Percentiles rank a stretch among this genome's conserved stretches.
phyloP scores from a whole-genome alignment of 1,284 basidiomycete species.

The Trichosporon faecale region DNA sequence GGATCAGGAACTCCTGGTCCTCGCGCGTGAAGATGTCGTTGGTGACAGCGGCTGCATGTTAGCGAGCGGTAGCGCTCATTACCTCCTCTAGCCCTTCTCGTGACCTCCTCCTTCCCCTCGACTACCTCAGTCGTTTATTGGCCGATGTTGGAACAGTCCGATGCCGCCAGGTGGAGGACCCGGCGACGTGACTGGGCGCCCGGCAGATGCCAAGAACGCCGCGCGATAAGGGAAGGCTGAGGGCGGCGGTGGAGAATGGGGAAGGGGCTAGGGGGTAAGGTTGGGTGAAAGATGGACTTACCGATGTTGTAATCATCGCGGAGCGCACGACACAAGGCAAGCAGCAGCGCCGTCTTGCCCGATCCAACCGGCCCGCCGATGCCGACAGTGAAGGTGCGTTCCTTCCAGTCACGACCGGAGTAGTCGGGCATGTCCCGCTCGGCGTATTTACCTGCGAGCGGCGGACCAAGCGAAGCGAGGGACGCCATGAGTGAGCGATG shows the following conservation, averaged over 20 bases:
- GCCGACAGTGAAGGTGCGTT: slow-evolving; percentile 93
- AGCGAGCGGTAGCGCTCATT: no score
- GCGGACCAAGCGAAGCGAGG: not conserved
- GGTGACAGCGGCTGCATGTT: slow-evolving; percentile 72
- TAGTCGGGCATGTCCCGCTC: slow-evolving; percentile 93
- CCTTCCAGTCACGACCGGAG: slow-evolving; percentile 75
- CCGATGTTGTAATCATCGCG: slow-evolving; percentile 86
- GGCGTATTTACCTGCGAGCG: slow-evolving; percentile 75
- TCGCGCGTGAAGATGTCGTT: slow-evolving; percentile 98
- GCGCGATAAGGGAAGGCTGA: not conserved
- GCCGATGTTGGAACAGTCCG: no score
- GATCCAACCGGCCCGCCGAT: slow-evolving; percentile 97
- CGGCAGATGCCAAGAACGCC: not conserved
- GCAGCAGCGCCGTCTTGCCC: slow-evolving; percentile 91
- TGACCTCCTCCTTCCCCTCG: no score
- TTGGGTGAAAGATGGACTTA: slow-evolving; percentile 43
- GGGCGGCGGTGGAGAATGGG: no score
- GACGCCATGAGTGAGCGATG: not conserved
- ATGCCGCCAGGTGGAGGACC: no score
- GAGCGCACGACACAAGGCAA: slow-evolving; percentile 83
- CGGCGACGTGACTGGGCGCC: no score
- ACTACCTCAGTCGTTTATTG: no score
- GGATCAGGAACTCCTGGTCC: slow-evolving; percentile 95
- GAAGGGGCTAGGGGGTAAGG: no score
- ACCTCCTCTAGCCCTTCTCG: no score